Base-by-base conservation (phyloP, 208 protist genomes). In the Trichomonas vaginalis region DNA sequence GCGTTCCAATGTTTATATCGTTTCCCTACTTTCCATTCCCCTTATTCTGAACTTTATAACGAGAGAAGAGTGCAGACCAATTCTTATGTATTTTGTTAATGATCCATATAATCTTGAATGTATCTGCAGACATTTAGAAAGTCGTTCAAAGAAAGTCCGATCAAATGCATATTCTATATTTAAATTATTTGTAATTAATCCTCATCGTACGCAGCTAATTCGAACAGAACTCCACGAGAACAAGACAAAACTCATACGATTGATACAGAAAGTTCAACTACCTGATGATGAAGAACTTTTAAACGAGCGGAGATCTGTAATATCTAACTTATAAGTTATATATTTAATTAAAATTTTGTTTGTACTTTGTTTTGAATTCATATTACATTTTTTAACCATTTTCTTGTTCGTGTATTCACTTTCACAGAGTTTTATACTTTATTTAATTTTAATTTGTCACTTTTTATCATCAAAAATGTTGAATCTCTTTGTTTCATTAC, bases 181-280 rank as follows among this genome's bases (percentile, higher is more conserved):
- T 32, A 92, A 92, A 39, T 45, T 92, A 51, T 92, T 92, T 51
- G 86, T 92, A 35, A 23, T 92, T 51, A 92, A 92, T 92, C 86
- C 86, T 35, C 40, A 45, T 35, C 35, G 45, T 17, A 51, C 86
- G 2, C 86, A 9, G 15, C 21, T 14, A 9, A 51, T 92, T 92
- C 14, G 42, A 17, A 21, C 23, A 35, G 86, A 42, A 23, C 42
- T 92, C 37, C 23, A 32, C 48, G 46, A 92, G 27, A 92, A 92
- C 15, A 92, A 92, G 46, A 35, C 0, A 39, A 35, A 92, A 92
- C 27, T 92, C 9, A 27, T 45, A 8, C 23, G 27, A 17, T 51
- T 92, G 10, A 48, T 92, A 8, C 17, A 35, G 8, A 23, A 35
- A 39, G 15, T 92, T 8, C 3, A 21, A 39, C 6, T 92, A 48